Percentiles rank a stretch among this genome's conserved stretches.
Evolutionary conservation across 2,329 filamentous ascomycete genomes (phyloP).

Genomic region (Cyphellophora europaea): DNA sequence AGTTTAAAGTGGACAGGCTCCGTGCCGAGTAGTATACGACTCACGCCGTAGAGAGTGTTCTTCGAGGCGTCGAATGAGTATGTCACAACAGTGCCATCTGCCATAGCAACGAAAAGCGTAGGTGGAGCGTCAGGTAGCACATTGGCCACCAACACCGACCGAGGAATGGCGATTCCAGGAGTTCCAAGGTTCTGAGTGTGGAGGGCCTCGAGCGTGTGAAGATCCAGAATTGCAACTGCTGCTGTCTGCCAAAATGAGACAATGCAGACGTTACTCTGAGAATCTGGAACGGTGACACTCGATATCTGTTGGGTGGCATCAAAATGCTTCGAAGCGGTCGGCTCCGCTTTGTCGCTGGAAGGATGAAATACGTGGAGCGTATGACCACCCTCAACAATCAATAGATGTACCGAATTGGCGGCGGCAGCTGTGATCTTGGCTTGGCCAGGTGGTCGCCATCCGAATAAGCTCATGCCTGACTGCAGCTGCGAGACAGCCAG

Average conservation of each 20-base stretch:
- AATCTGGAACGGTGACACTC: conserved; percentile 65
- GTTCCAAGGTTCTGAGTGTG: conserved; percentile 54
- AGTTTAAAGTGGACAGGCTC: conserved; percentile 74
- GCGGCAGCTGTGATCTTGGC: conserved; percentile 67
- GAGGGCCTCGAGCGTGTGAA: conserved; percentile 57
- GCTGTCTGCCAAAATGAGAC: conserved; percentile 85
- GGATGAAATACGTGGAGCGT: conserved; percentile 61
- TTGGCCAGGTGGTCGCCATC: conserved; percentile 34
- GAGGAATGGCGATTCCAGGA: conserved; percentile 68
- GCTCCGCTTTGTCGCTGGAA: conserved; percentile 42
- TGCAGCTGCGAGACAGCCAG: conserved; percentile 49
- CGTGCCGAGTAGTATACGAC: conserved; percentile 75
- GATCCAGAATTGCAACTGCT: conserved; percentile 62
- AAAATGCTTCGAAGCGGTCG: conserved; percentile 52
- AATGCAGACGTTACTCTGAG: conserved; percentile 58
- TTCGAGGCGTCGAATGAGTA: conserved; percentile 59
- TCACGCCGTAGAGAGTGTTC: conserved; percentile 60
- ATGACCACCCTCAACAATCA: conserved; percentile 70
- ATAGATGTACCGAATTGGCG: conserved; percentile 57
- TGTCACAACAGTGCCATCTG: conserved; percentile 82
- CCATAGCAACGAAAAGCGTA: conserved; percentile 80
- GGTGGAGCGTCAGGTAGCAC: conserved; percentile 58
- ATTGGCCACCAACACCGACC: conserved; percentile 70
- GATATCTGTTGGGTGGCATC: conserved; percentile 67
- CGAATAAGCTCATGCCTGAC: conserved; percentile 34